These are phyloP conservation scores for Calycina marina DNA, from an alignment of 2,329 filamentous ascomycete species.

Conservation along the genomic window DNA sequence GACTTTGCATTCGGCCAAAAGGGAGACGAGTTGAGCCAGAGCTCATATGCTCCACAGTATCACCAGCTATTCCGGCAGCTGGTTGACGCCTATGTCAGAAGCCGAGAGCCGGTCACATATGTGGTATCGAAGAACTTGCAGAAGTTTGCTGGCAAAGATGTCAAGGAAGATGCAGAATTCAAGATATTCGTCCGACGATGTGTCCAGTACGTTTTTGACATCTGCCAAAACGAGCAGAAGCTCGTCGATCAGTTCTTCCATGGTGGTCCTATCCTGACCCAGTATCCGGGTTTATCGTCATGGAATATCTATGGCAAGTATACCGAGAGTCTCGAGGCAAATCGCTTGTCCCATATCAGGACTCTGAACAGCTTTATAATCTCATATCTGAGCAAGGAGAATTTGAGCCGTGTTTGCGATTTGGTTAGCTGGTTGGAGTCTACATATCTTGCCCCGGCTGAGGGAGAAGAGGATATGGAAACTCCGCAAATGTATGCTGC, in stretches of 20 bases:
- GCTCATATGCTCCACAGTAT: conserved; percentile 46
- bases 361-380: conserved; percentile 16
- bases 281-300: conserved; percentile 9
- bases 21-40: conserved; percentile 47
- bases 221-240: conserved; percentile 20
- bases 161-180: conserved; percentile 19
- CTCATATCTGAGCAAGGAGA: conserved; percentile 17
- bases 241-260: conserved; percentile 18
- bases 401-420: conserved; percentile 16
- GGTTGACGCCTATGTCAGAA: conserved; percentile 32
- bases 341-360: conserved; percentile 16
- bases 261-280: conserved; percentile 15
- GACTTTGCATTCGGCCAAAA: conserved; percentile 41
- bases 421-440: conserved; percentile 21
- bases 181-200: conserved; percentile 17
- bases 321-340: conserved; percentile 18
- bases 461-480: conserved; percentile 14
- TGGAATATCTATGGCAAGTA: conserved; percentile 17
- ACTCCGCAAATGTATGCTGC: conserved; percentile 11
- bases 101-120: conserved; percentile 32
- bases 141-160: conserved; percentile 25
- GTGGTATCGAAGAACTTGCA: conserved; percentile 44
- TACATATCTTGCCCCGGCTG: conserved; percentile 16
- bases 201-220: conserved; percentile 20
- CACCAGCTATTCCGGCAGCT: conserved; percentile 38